A percentile compares a stretch with the other conserved stretches of the same genome.
phyloP scores from a whole-genome alignment of 345 rosid species.

The Trapa bicornis region DNA sequence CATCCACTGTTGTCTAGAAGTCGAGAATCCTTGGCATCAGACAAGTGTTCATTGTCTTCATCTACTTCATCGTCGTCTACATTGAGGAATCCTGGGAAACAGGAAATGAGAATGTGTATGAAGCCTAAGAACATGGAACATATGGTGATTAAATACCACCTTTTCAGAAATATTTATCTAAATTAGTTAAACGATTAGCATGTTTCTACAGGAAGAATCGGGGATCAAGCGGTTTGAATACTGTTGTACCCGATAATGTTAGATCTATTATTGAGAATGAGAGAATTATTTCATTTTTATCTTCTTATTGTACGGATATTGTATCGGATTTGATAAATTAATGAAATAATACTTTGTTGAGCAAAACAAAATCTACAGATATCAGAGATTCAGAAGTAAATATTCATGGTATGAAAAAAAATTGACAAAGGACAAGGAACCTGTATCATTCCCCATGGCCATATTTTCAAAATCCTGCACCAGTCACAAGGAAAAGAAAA shows the following conservation, averaged over 20 bases:
- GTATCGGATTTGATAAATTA: no score
- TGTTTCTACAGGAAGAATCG: no score
- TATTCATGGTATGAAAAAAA: neutral
- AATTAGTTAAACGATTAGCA: no score
- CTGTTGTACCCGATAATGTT: no score
- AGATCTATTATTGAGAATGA: no score
- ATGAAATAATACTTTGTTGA: no score
- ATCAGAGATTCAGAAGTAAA: neutral
- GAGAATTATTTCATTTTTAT: no score
- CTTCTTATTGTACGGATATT: no score
- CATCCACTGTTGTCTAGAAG: constrained; percentile 88
- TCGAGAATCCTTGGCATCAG: constrained; percentile 38
- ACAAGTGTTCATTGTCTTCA: constrained; percentile 49
- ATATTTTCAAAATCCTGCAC: constrained; percentile 57
- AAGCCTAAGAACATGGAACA: constrained; percentile 1
- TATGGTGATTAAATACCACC: neutral
- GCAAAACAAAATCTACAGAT: no score
- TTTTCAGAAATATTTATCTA: neutral
- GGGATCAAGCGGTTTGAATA: no score
- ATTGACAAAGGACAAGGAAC: constrained; percentile 17
- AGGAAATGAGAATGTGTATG: neutral
- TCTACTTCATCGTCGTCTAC: constrained; percentile 77
- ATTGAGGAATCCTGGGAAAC: constrained; percentile 59
- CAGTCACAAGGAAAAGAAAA: constrained; percentile 9
- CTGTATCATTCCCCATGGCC: constrained; percentile 67